Evolutionary conservation across 148 eudicot genomes (phyloP), one percentile per base, ranked within the genome.

Genomic region (Fallopia convolvulus): DNA sequence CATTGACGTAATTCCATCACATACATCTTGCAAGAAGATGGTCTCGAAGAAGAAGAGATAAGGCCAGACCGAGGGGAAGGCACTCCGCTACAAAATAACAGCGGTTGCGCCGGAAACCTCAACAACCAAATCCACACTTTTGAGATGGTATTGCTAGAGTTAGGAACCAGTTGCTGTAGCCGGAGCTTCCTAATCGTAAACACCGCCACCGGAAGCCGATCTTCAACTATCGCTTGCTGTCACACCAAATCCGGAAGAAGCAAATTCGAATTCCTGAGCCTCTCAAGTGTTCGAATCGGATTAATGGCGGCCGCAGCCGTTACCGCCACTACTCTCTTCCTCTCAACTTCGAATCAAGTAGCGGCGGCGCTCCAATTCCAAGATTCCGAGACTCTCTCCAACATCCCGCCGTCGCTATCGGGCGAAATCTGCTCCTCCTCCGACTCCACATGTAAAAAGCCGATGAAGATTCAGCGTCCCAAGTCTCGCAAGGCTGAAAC

Each of bases 401-500:
- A 94, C 75, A 79, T 92, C n/a, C 98, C 98, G 1, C 92, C 81
- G 13, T 77, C 63, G 42, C 80, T 94, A 39, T 86, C 97, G 4
- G 83, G 89, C 23, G 85, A 83, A 36, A 26, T 26, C 30, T 63
- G 70, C 40, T 79, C 86, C 33, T 61, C 75, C 14, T 7, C 79
- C 2, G 74, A 77, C 14, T 58, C 80, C 42, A 84, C 84, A 60
- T 92, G 97, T 79, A 84, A 81, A 71, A 92, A 82, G 63, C 82
- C 50, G 18, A 3, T 68, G 46, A 88, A 89, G 76, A 94, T 94
- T 11, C 98, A 94, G 52, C 77, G 86, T 33, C 98, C 98, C n/a
- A 94, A 92, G 76, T 92, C 98, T 0, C 89, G 88, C 76, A 86
- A 85, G 78, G 97, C 98, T 0, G 98, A 94, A 82, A 74, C 81